phyloP scores from a whole-genome alignment of 2,329 filamentous ascomycete genomes.

The Lachnellula suecica region DNA sequence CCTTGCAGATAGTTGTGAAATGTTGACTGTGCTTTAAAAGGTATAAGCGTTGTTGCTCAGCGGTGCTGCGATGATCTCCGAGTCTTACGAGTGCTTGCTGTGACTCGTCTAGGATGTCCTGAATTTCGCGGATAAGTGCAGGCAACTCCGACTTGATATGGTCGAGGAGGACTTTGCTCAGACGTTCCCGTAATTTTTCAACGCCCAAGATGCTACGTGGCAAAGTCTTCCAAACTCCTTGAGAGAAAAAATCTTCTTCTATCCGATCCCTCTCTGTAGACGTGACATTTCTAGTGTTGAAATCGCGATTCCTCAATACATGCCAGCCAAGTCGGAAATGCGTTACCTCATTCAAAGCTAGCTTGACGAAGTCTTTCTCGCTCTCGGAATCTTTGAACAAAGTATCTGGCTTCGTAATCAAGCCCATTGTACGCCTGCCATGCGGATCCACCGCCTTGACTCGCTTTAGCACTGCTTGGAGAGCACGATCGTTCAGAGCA shows the following conservation, averaged over 20 bases:
- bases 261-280: conserved; percentile 37
- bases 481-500: conserved; percentile 4
- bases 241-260: conserved; percentile 45
- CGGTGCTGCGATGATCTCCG: conserved; percentile 46
- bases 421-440: conserved; percentile 13
- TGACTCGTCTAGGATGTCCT: conserved; percentile 37
- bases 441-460: conserved; percentile 10
- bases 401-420: conserved; percentile 60
- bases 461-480: conserved; percentile 3
- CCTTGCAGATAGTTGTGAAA: conserved; percentile 44
- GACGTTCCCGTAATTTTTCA: conserved; percentile 41
- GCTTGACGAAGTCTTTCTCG: conserved; percentile 38
- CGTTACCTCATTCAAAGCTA: conserved; percentile 46
- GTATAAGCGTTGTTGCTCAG: conserved; percentile 46
- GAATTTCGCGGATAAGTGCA: conserved; percentile 43
- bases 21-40: conserved; percentile 45
- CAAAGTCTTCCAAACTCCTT: conserved; percentile 39
- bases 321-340: conserved; percentile 53
- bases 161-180: conserved; percentile 49
- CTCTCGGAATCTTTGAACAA: conserved; percentile 34
- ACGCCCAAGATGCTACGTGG: conserved; percentile 44
- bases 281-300: conserved; percentile 5
- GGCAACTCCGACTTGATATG: conserved; percentile 49
- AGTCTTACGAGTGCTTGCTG: conserved; percentile 41
- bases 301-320: conserved; percentile 47